Conservation (phyloP, 305 asterid species). For the Ajuga reptans region DNA sequence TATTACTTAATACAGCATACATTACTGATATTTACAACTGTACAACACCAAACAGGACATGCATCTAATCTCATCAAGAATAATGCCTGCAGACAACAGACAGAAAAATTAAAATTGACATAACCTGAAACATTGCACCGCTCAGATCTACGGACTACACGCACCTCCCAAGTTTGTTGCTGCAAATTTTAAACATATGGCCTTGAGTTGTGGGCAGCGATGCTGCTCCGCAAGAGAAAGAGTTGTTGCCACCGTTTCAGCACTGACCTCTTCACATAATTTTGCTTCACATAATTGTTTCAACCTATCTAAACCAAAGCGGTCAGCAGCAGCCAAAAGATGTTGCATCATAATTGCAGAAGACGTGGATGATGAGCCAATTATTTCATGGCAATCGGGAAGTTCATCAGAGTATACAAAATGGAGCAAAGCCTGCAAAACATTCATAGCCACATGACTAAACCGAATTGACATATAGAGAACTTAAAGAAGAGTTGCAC, state of each 20-base stretch:
- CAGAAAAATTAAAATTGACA: constrained; percentile 35
- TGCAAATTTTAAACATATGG: constrained; percentile 84
- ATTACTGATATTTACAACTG: constrained; percentile 11
- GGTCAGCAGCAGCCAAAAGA: constrained; percentile 90
- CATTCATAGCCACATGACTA: constrained; percentile 11
- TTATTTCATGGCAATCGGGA: constrained; percentile 52
- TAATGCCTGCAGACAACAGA: constrained; percentile 32
- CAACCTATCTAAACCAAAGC: constrained; percentile 81
- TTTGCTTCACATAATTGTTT: constrained; percentile 80
- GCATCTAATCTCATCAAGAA: constrained; percentile 24
- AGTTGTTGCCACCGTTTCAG: constrained; percentile 79
- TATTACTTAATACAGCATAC: not conserved
- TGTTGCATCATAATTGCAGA: constrained; percentile 77
- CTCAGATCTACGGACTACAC: constrained; percentile 85
- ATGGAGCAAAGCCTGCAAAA: constrained; percentile 79
- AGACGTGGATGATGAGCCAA: constrained; percentile 41
- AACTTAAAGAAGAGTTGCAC: not conserved
- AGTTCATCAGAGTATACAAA: constrained; percentile 68
- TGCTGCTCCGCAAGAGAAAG: constrained; percentile 91
- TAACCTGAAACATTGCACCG: constrained; percentile 75
- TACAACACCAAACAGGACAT: constrained; percentile 21
- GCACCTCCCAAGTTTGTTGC: constrained; percentile 97
- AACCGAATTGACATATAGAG: constrained; percentile 3
- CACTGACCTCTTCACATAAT: constrained; percentile 61
- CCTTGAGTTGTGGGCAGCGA: constrained; percentile 69